Base-by-base conservation (phyloP, 768 basidiomycete genomes). In the Pisolithus microcarpus region DNA sequence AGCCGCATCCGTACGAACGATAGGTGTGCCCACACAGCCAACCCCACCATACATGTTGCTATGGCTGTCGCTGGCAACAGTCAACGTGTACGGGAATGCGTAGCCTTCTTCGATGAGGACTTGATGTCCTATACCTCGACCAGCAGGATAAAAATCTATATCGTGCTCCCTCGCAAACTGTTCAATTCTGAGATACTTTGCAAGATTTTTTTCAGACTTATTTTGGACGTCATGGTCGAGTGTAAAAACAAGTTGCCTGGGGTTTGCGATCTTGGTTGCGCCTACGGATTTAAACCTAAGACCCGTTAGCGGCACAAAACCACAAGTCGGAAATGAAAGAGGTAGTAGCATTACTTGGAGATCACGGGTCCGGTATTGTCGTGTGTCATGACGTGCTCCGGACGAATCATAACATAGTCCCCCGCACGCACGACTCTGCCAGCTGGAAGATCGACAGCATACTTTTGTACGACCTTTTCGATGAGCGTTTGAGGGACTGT, bases 31-130 rank as follows among this genome's bases (percentile, higher is more conserved):
- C 3, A 99, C 82, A 62, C 94, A 95, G 1, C 92, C 95, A 4
- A 99, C 90, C 31, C 94, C 96, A 16, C 96, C 96, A 62, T 99
- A 99, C 89, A 98, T 98, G 66, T 99, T 99, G 63, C 88, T 91
- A 68, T 96, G 94, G 65, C 90, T 93, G 70, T 95, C 93, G 61
- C 87, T 91, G 7, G 93, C 94, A 26, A 99, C 96, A 2, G 95
- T 96, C 62, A 99, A 80, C 16, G 91, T 91, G 52, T 93, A 75
- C 0, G 96, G 96, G 67, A 96, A 98, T 0, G 96, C 95, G 64
- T 98, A 99, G 1, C 96, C 96, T 65, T 99, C 96, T 68, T 99
- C 96, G 19, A 99, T 84, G 50, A 99, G 85, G 52, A 98, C 78
- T 65, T 99, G 96, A 67, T 99, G 96, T 1, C 96, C 96, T 52